Conservation (phyloP, 2,329 filamentous ascomycete genomes). For the Monilinia fructicola region DNA sequence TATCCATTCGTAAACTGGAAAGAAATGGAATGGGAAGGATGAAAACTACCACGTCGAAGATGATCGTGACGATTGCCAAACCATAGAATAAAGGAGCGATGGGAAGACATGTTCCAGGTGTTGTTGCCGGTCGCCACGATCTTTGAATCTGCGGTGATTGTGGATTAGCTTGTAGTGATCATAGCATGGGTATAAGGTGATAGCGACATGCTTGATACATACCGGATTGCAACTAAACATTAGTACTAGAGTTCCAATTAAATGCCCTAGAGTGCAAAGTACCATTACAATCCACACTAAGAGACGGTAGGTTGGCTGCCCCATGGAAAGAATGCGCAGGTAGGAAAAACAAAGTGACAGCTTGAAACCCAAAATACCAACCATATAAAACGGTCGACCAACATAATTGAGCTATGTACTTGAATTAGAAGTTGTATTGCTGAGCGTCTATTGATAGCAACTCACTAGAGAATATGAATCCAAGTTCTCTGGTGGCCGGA, state of each 20-base stretch:
- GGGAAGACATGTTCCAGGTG: conserved; percentile 12
- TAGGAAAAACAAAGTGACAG: conserved; percentile 26
- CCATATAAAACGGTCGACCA: conserved; percentile 26
- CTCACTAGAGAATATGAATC: conserved; percentile 5
- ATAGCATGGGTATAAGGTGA: too few species aligned
- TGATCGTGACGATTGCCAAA: conserved; percentile 4
- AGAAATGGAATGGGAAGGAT: conserved; percentile 28
- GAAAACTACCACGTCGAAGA: conserved; percentile 26
- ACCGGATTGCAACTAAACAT: conserved; percentile 15
- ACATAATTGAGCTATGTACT: conserved; percentile 22
- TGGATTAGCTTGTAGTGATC: not conserved
- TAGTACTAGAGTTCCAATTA: conserved; percentile 2
- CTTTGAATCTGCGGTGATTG: not conserved
- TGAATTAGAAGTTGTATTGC: not conserved
- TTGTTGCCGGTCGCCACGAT: not conserved
- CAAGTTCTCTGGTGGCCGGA: conserved; percentile 7
- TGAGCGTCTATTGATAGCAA: not conserved
- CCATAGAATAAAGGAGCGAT: not conserved
- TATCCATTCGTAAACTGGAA: conserved; percentile 25
- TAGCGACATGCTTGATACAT: not conserved
- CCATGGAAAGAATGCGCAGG: conserved; percentile 25
- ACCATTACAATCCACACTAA: conserved; percentile 11
- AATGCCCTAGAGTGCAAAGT: conserved; percentile 3
- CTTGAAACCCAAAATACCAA: conserved; percentile 26
- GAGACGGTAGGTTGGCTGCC: conserved; percentile 19